Base-by-base conservation (phyloP, 2,329 filamentous ascomycete genomes). In the Hypomyces rosellus region DNA sequence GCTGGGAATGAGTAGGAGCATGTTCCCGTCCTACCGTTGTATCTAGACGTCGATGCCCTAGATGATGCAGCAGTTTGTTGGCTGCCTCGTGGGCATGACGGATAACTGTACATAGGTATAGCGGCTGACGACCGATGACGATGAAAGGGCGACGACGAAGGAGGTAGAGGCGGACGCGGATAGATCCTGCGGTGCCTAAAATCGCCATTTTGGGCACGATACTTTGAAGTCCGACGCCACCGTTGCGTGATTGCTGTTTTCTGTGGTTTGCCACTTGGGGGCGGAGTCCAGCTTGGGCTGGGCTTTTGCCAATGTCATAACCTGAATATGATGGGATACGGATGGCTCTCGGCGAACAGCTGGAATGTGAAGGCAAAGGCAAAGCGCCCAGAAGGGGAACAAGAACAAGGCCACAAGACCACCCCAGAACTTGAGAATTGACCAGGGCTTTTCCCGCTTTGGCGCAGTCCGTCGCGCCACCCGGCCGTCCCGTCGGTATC, bases 401-500 rank as follows among this genome's bases (percentile, higher is more conserved):
- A 38, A 7, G 36, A 30, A 37, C 44, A 39, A 48, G 46, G 34
- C 25, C 16, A 38, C 44, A 46, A 38, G 25, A 30, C 25, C 25
- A 45, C 16, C 48, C 38, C 40, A 47, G 44, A 38, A n/a, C 13
- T 30, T 34, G 34, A 39, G 44, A 47, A 42, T 43, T 37, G 45
- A 45, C 41, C 41, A 33, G 33, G 41, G 41, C 13, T 18, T 34
- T 40, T 45, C 40, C 49, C 39, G 49, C 45, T 38, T 45, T 47
- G 37, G 39, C 39, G 49, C 39, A 45, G 41, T 48, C 40, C 45
- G 39, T 48, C 40, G 45, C 47, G 50, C 50, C 50, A 52, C 50
- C 46, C 50, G 46, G 46, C 42, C 34, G 36, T 46, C 41, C 50
- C 46, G 50, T 46, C 43, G 46, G 50, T 48, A 46, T 42, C 50